Evolutionary conservation across 257 asterid genomes (phyloP).

Genomic region (Plantago ovata): DNA sequence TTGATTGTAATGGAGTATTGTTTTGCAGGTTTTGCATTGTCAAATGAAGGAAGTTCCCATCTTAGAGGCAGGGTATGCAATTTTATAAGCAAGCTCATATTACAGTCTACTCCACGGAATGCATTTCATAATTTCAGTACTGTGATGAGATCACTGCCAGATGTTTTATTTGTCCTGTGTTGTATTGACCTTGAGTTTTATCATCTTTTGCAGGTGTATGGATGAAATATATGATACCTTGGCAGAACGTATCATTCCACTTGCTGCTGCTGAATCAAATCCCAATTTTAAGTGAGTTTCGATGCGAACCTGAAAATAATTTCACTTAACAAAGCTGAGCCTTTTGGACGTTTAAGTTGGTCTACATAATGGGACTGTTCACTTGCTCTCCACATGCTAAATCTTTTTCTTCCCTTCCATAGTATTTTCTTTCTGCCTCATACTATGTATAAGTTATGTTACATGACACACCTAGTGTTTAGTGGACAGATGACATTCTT

Average conservation of each 20-base stretch:
- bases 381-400: background rate
- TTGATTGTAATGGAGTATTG: slow-evolving; percentile 6
- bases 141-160: background rate
- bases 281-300: slow-evolving; percentile 63
- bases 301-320: background rate
- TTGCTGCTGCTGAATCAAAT: slow-evolving; percentile 73
- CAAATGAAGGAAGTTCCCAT: slow-evolving; percentile 41
- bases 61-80: slow-evolving; percentile 46
- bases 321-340: slow-evolving; percentile 13
- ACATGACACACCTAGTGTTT: background rate
- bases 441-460: background rate
- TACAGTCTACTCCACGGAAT: background rate
- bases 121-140: slow-evolving; percentile 6
- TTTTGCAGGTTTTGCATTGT: slow-evolving; percentile 38
- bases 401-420: background rate
- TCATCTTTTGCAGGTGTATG: slow-evolving; percentile 58
- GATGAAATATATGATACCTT: slow-evolving; percentile 66
- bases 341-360: background rate
- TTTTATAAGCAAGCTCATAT: slow-evolving; percentile 2
- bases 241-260: slow-evolving; percentile 76
- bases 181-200: slow-evolving; percentile 7
- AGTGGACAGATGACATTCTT: background rate
- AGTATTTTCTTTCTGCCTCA: background rate
- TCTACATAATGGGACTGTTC: background rate
- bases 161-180: slow-evolving; percentile 12